Evolutionary conservation across 495 filamentous ascomycete species (phyloP).

Genomic region (Penicillium manginii): DNA sequence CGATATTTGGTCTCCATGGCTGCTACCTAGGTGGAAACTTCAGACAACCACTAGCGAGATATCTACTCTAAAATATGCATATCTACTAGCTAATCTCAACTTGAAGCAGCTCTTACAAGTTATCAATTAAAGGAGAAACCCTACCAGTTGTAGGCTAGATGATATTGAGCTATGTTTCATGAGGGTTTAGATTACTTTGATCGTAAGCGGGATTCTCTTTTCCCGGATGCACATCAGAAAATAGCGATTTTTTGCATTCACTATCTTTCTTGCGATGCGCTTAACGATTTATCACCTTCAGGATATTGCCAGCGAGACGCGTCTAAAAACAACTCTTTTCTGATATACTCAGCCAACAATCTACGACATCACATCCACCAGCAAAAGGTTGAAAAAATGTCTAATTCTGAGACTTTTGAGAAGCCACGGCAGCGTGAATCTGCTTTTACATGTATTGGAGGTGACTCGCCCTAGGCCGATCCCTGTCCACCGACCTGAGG

Average conservation of each 20-base stretch:
- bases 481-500: too few relatives aligned
- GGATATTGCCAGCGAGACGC: too few relatives aligned
- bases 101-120: too few relatives aligned
- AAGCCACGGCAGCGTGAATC: neutral
- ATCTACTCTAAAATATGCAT: too few relatives aligned
- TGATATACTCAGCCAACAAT: neutral
- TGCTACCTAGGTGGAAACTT: too few relatives aligned
- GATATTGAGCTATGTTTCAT: too few relatives aligned
- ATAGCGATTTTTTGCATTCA: neutral
- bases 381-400: neutral
- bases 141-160: too few relatives aligned
- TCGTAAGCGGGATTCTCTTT: neutral
- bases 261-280: neutral
- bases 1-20: too few relatives aligned
- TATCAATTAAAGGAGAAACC: too few relatives aligned
- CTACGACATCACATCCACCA: neutral
- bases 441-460: neutral
- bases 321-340: neutral
- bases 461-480: too few relatives aligned
- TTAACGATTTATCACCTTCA: neutral
- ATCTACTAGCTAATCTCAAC: too few relatives aligned
- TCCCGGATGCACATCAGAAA: neutral
- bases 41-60: too few relatives aligned
- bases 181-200: neutral
- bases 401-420: neutral